phyloP scores from a whole-genome alignment of 164 flowering plant species.

The Vitis amurensis region DNA sequence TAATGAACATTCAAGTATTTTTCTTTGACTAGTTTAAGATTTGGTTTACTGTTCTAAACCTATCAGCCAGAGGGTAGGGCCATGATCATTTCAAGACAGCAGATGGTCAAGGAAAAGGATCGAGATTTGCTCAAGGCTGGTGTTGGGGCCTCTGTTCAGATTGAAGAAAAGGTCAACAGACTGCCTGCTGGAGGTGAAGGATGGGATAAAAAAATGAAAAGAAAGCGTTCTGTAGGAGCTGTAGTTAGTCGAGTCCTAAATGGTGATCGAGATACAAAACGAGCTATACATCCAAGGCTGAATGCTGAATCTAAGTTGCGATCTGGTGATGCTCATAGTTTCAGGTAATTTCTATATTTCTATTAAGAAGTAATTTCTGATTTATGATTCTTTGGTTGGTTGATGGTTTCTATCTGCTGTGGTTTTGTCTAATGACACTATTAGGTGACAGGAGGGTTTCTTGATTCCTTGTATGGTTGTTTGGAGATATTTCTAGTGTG shows the following conservation, averaged over 20 bases:
- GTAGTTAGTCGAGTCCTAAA: conserved; percentile 22
- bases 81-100: conserved; percentile 18
- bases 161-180: conserved; percentile 38
- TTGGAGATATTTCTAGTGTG: too few species aligned
- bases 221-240: conserved; percentile 40
- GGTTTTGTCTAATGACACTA: too few species aligned
- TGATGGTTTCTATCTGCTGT: too few species aligned
- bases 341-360: conserved; percentile 26
- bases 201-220: conserved; percentile 41
- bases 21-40: background rate
- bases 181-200: conserved; percentile 41
- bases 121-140: conserved; percentile 13
- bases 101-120: conserved; percentile 21
- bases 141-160: conserved; percentile 19
- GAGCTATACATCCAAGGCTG: conserved; percentile 19
- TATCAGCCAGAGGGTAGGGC: conserved; percentile 31
- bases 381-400: background rate
- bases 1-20: too few species aligned
- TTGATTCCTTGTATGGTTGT: too few species aligned
- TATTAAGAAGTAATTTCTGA: background rate
- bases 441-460: too few species aligned
- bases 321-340: conserved; percentile 25
- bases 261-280: conserved; percentile 27
- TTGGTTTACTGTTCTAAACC: conserved; percentile 1
- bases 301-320: conserved; percentile 27